Percentiles rank a stretch among this genome's conserved stretches.
These are phyloP conservation scores for Penicillium nucicola DNA, from an alignment of 495 filamentous ascomycete species.

Conservation along the genomic window DNA sequence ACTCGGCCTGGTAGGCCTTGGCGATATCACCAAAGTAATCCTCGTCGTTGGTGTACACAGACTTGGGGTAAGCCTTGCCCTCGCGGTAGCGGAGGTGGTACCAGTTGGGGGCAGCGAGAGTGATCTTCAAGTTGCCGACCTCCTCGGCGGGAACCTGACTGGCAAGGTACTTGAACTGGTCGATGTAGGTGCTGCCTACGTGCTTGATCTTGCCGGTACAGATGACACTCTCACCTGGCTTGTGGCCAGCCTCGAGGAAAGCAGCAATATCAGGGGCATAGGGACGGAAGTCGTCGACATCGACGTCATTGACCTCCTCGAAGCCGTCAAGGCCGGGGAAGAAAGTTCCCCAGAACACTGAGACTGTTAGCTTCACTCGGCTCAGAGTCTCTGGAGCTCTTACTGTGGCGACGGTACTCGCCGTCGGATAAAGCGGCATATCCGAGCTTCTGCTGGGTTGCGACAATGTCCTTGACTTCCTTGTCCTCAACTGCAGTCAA, in stretches of 20 bases:
- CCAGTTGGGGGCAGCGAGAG: slow-evolving; percentile 69
- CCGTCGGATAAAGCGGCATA: slow-evolving; percentile 69
- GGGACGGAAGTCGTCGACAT: slow-evolving; percentile 61
- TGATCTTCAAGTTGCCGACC: slow-evolving; percentile 67
- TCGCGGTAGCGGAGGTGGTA: slow-evolving; percentile 73
- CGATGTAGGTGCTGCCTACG: slow-evolving; percentile 56
- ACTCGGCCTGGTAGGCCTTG: slow-evolving; percentile 65
- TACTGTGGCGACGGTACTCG: slow-evolving; percentile 69
- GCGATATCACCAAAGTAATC: slow-evolving; percentile 76
- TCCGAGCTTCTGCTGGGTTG: slow-evolving; percentile 63
- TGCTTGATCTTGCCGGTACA: slow-evolving; percentile 73
- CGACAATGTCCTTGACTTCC: slow-evolving; percentile 63
- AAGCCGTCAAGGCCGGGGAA: slow-evolving; percentile 74
- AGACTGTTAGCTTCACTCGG: not conserved
- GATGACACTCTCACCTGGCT: slow-evolving; percentile 71
- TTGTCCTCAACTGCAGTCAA: slow-evolving; percentile 57
- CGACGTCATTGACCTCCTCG: slow-evolving; percentile 56
- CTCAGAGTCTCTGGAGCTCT: slow-evolving; percentile 5
- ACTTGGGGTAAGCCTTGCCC: slow-evolving; percentile 63
- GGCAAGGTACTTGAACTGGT: slow-evolving; percentile 69
- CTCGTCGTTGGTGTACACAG: slow-evolving; percentile 61
- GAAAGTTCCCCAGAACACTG: slow-evolving; percentile 70
- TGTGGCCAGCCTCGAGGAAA: slow-evolving; percentile 66
- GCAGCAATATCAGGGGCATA: slow-evolving; percentile 80
- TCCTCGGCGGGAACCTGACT: slow-evolving; percentile 54